Conservation (phyloP, 2,329 filamentous ascomycete genomes). For the Calonectria multiphialidica region DNA sequence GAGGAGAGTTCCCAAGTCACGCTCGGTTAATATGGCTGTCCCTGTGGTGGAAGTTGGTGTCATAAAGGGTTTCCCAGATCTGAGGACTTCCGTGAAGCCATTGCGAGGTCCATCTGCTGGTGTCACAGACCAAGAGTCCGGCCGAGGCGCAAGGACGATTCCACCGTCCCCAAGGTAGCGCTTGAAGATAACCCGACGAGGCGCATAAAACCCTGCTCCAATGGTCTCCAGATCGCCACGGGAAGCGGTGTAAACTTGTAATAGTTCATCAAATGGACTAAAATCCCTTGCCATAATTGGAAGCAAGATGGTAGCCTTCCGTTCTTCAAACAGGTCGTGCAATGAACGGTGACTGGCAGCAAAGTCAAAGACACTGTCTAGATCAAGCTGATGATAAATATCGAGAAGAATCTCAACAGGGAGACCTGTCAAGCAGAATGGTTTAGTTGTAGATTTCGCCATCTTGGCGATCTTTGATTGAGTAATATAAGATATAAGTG, state of each 20-base stretch:
- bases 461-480: constrained; percentile 24
- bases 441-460: constrained; percentile 27
- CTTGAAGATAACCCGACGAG: constrained; percentile 54
- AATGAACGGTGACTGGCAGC: constrained; percentile 53
- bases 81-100: constrained; percentile 39
- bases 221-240: constrained; percentile 49
- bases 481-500: neutral
- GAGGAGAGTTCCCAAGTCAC: constrained; percentile 50
- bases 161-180: constrained; percentile 50
- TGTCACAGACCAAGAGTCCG: constrained; percentile 21
- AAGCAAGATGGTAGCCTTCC: constrained; percentile 57
- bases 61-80: constrained; percentile 33
- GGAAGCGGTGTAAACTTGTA: constrained; percentile 60
- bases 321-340: constrained; percentile 53
- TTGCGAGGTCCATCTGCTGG: neutral
- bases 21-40: constrained; percentile 46
- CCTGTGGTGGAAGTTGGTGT: constrained; percentile 18
- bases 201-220: constrained; percentile 51
- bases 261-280: constrained; percentile 58
- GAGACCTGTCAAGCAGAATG: constrained; percentile 44
- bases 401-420: constrained; percentile 63
- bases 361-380: constrained; percentile 55
- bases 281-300: constrained; percentile 57
- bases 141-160: constrained; percentile 37
- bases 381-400: constrained; percentile 59